Conservation (phyloP, 768 basidiomycete species). For the Suillus plorans region DNA sequence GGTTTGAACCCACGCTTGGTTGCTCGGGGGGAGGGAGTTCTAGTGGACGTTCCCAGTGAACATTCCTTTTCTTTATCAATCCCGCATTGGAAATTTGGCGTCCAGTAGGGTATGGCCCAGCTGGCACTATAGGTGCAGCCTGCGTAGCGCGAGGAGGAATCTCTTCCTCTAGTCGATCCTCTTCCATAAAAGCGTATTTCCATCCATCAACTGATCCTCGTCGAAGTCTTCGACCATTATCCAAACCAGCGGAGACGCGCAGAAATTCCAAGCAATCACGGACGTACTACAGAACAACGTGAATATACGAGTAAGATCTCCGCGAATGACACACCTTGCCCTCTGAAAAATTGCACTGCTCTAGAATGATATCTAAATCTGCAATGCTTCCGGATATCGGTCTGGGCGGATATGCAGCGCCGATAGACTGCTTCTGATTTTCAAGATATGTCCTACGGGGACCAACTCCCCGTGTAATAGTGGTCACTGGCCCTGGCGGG, state of each 20-base stretch:
- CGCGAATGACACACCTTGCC: conserved; percentile 51
- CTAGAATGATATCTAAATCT: conserved; percentile 85
- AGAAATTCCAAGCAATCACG: conserved; percentile 92
- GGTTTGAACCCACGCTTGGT: conserved; percentile 41
- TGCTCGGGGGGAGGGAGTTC: conserved; percentile 45
- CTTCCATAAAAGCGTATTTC: conserved; percentile 80
- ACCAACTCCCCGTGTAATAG: conserved; percentile 61
- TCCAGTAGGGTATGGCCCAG: conserved; percentile 24
- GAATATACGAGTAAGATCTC: neutral
- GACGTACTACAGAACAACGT: conserved; percentile 62
- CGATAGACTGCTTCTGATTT: conserved; percentile 54
- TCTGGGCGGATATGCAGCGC: conserved; percentile 80
- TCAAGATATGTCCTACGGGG: conserved; percentile 76
- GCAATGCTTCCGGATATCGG: conserved; percentile 81
- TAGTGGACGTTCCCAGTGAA: conserved; percentile 57
- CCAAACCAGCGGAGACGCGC: conserved; percentile 80
- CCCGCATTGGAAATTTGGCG: conserved; percentile 51
- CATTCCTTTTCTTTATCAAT: conserved; percentile 55
- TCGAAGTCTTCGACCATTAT: conserved; percentile 70
- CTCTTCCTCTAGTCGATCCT: conserved; percentile 20
- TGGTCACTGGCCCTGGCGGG: conserved; percentile 39
- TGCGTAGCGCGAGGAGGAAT: conserved; percentile 2
- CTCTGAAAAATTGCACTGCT: conserved; percentile 79
- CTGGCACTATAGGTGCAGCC: conserved; percentile 21
- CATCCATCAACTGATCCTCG: conserved; percentile 73